Evolutionary conservation across 176 grass and related monocot species (phyloP), one percentile per base, ranked within the genome.

Genomic region (Cenchrus americanus): DNA sequence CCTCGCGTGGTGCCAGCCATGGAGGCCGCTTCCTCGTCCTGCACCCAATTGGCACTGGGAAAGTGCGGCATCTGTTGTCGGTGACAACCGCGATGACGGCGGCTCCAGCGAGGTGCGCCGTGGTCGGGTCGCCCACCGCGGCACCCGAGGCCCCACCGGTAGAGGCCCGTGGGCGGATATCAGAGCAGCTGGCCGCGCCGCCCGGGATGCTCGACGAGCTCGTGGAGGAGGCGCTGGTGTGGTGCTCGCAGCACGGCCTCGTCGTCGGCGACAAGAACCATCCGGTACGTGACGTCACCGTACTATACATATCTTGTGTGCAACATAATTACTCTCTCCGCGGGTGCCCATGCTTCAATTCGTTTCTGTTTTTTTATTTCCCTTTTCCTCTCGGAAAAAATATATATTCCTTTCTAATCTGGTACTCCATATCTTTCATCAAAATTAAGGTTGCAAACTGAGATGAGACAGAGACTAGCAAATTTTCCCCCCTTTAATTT

Each of bases 181-280:
- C 21, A 71, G 53, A 82, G 72, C 79, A 82, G 79, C 79, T 87
- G 42, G 86, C 72, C 3, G 64, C 77, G 53, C 62, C 63, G 43
- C 26, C 72, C 44, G 2, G 5, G 43, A 43, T 87, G 60, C 69
- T 83, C 44, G 86, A 83, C 3, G 58, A 73, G 66, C 67, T 85
- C 7, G 76, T 76, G 76, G 81, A 89, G 51, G 87, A 85, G 81
- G 87, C 87, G 42, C 87, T 89, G 10, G 87, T 89, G 1, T 89
- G 87, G 82, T 84, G 82, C 69, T 89, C 87, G 60, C 82, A 75
- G 69, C 82, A 89, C 32, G 87, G 87, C 21, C 76, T 89, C 30
- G 76, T 85, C 69, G 82, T 89, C 76, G 87, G 82, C 69, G 87
- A 89, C 59, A 84, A 68, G 62, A 89, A 83, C 51, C 82, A 84